Base-by-base conservation (phyloP, 805 yeast species). In the Komagataella phaffii region DNA sequence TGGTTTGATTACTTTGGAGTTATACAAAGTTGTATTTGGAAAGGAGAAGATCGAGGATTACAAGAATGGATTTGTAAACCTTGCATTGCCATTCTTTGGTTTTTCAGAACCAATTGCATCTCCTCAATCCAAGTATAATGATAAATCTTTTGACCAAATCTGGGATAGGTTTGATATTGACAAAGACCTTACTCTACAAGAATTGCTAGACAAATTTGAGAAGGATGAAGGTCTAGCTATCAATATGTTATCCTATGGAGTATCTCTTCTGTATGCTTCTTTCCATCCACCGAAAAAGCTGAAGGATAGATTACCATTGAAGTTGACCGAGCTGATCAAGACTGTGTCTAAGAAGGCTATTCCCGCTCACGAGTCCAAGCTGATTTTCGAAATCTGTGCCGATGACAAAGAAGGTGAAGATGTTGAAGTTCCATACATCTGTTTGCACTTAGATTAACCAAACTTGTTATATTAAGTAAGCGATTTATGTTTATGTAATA, bases 21-120 rank as follows among this genome's bases (percentile, higher is more conserved):
- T 91, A 53, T 86, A 87, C 73, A 93, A 93, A 72, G 91, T 93
- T 56, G 87, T 81, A 47, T 95, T 84, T 61, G 77, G 77, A 14
- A 80, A 83, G 62, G 76, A 73, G 44, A 81, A 83, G 58, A 76
- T 91, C 58, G 97, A 90, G 64, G 81, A 83, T 57, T 90, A 82
- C 70, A 90, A 88, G 72, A 91, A 93, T 65, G 97, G 99, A 3
- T 90, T 89, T 61, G 77, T 88, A 55, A 88, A 88, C 64, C 73
- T 93, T 68, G 96, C 96, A 1, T 76, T 93, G 55, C 98, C 99
- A 55, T 93, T 93, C 73, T 81, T 93, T 64, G 98, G 96, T 6
- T 93, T 93, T 65, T 88, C 96, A 8, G 99, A 93, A 70, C 99
- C 99, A 51, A 81, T 93, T 61, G 83, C 83, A 49, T 88, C 96